Conservation (phyloP, 2,329 filamentous ascomycete species). For the Bisporella sp. region DNA sequence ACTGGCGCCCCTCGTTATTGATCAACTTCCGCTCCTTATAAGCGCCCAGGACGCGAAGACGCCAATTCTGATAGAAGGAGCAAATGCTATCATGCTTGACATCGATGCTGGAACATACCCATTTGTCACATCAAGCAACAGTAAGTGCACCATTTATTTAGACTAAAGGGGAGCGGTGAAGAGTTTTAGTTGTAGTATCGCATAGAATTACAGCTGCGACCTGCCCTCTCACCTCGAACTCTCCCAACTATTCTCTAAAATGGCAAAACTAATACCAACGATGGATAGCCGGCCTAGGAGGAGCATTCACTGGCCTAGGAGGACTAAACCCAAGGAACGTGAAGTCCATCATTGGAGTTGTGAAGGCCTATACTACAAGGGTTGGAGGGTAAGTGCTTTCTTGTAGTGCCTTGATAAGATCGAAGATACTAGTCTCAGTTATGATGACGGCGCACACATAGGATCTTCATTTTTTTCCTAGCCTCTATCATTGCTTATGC, state of each 20-base stretch:
- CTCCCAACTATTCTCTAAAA: slow-evolving; percentile 33
- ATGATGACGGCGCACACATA: no score
- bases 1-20: slow-evolving; percentile 55
- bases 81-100: slow-evolving; percentile 62
- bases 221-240: slow-evolving; percentile 38
- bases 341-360: slow-evolving; percentile 55
- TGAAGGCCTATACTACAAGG: slow-evolving; percentile 59
- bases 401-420: no score
- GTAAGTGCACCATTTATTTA: slow-evolving; percentile 22
- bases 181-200: no score
- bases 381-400: slow-evolving; percentile 34
- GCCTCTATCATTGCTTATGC: background rate
- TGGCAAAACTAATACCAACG: no score
- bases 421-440: no score
- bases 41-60: slow-evolving; percentile 50
- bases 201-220: background rate
- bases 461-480: slow-evolving; percentile 27
- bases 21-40: slow-evolving; percentile 55
- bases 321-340: slow-evolving; percentile 51
- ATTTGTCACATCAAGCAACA: slow-evolving; percentile 37
- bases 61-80: slow-evolving; percentile 62
- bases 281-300: slow-evolving; percentile 38
- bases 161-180: slow-evolving; percentile 30
- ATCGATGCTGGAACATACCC: slow-evolving; percentile 50
- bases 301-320: slow-evolving; percentile 55